Evolutionary conservation across 1,284 basidiomycete genomes (phyloP).

Genomic region (Papiliotrema fonsecae): DNA sequence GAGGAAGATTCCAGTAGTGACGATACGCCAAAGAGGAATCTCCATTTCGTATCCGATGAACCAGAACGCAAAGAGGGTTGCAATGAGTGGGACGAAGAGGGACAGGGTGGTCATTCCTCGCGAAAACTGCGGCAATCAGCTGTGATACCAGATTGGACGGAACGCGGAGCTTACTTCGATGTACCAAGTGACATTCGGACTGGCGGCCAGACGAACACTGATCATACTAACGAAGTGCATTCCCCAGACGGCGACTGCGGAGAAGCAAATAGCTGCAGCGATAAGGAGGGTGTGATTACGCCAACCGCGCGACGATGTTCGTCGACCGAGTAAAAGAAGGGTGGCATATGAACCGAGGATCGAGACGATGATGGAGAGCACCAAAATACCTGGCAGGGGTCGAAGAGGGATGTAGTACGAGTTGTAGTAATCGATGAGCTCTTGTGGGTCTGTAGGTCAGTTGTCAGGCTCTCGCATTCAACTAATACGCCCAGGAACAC

Average conservation of each 20-base stretch:
- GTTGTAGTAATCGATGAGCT: constrained; percentile 45
- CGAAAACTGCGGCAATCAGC: constrained; percentile 37
- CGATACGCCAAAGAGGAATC: constrained; percentile 46
- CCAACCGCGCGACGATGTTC: constrained; percentile 47
- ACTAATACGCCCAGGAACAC: constrained; percentile 3
- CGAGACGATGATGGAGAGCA: constrained; percentile 52
- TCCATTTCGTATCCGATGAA: constrained; percentile 49
- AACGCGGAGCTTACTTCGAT: constrained; percentile 32
- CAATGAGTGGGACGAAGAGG: constrained; percentile 51
- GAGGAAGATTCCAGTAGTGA: constrained; percentile 65
- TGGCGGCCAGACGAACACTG: constrained; percentile 46
- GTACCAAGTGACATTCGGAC: constrained; percentile 47
- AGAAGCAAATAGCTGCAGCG: constrained; percentile 73
- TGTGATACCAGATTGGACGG: no score
- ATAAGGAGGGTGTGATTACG: constrained; percentile 48
- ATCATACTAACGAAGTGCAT: constrained; percentile 53
- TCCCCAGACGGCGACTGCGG: constrained; percentile 66
- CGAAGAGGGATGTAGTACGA: constrained; percentile 45
- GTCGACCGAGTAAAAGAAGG: constrained; percentile 49
- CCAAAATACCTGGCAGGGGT: constrained; percentile 48
- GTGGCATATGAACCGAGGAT: constrained; percentile 52
- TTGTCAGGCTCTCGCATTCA: constrained; percentile 2
- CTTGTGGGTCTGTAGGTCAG: constrained; percentile 29
- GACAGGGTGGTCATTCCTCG: constrained; percentile 52
- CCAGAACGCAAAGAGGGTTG: constrained; percentile 50